phyloP scores from a whole-genome alignment of 2,329 filamentous ascomycete species.

The Xylaria polymorpha region DNA sequence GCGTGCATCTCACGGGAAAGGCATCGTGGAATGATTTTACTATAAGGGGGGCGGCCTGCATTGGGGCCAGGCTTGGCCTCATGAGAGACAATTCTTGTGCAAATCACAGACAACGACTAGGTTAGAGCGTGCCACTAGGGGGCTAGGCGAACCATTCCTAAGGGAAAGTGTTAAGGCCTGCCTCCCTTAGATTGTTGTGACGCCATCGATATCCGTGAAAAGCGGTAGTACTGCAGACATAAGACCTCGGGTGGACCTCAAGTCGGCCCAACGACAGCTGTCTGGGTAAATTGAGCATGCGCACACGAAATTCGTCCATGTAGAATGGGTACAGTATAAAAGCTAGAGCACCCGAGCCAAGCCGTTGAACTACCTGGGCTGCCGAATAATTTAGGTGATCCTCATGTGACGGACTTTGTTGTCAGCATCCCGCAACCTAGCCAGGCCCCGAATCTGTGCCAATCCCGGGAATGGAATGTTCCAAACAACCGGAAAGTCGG shows the following conservation, averaged over 20 bases:
- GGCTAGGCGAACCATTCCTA: slow-evolving; percentile 11
- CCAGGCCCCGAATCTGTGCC: slow-evolving; percentile 14
- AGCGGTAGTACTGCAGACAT: slow-evolving; percentile 28
- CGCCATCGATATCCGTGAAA: slow-evolving; percentile 23
- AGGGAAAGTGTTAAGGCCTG: slow-evolving; percentile 22
- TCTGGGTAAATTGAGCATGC: slow-evolving; percentile 8
- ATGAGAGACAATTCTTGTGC: slow-evolving; percentile 16
- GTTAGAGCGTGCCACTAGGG: slow-evolving; percentile 28
- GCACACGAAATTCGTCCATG: slow-evolving; percentile 5
- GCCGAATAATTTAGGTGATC: slow-evolving; percentile 1
- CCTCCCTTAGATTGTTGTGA: slow-evolving; percentile 32
- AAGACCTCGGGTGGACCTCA: slow-evolving; percentile 25
- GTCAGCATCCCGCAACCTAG: slow-evolving; percentile 27
- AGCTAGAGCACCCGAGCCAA: slow-evolving; percentile 20
- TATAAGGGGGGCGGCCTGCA: slow-evolving; percentile 21
- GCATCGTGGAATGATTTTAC: slow-evolving; percentile 33
- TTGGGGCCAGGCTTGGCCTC: slow-evolving; percentile 35
- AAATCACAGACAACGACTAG: slow-evolving; percentile 26
- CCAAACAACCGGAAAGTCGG: slow-evolving; percentile 17
- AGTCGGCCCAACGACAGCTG: slow-evolving; percentile 12
- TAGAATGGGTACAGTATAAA: slow-evolving; percentile 8
- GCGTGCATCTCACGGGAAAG: slow-evolving; percentile 30
- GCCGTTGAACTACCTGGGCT: slow-evolving; percentile 8
- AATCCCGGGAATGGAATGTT: slow-evolving; percentile 28
- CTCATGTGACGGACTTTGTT: slow-evolving; percentile 22